Percentiles rank a stretch among this genome's conserved stretches.
These are phyloP conservation scores for Taxillus chinensis DNA, from an alignment of 164 flowering plant species.

Conservation along the genomic window DNA sequence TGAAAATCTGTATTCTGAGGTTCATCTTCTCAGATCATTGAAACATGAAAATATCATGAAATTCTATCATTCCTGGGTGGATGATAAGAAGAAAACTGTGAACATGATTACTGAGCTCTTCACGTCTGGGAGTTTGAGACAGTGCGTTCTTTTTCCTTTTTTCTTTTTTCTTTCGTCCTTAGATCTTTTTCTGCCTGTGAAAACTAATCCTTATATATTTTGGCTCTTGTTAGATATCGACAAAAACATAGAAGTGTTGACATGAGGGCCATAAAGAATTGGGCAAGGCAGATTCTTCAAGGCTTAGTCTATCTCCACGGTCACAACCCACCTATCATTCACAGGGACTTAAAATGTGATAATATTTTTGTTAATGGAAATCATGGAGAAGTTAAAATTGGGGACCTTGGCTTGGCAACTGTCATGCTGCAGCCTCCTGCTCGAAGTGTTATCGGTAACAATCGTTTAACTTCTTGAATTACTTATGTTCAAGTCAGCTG, in stretches of 20 bases:
- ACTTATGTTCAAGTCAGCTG: not conserved
- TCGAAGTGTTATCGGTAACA: slow-evolving; percentile 18
- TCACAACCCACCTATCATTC: slow-evolving; percentile 13
- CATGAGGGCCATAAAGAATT: slow-evolving; percentile 11
- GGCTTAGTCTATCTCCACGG: slow-evolving; percentile 16
- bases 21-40: not conserved
- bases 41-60: slow-evolving; percentile 2
- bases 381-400: slow-evolving; percentile 1
- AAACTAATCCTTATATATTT: not conserved
- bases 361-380: slow-evolving; percentile 2
- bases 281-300: slow-evolving; percentile 14
- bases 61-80: slow-evolving; percentile 1
- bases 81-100: slow-evolving; percentile 2
- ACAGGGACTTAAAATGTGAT: slow-evolving; percentile 2
- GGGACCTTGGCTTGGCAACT: slow-evolving; percentile 19
- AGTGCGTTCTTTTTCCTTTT: not conserved
- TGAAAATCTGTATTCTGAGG: not conserved
- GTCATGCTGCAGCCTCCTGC: slow-evolving; percentile 17
- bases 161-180: not conserved
- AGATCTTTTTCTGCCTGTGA: not conserved
- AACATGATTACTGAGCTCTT: slow-evolving; percentile 6
- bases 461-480: not conserved
- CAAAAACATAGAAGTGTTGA: slow-evolving; percentile 14
- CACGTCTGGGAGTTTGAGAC: slow-evolving; percentile 2
- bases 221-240: slow-evolving; percentile 11